Percentiles rank a stretch among this genome's conserved stretches.
Conservation (phyloP, 2,329 filamentous ascomycete species). For the Botrytis deweyae region DNA sequence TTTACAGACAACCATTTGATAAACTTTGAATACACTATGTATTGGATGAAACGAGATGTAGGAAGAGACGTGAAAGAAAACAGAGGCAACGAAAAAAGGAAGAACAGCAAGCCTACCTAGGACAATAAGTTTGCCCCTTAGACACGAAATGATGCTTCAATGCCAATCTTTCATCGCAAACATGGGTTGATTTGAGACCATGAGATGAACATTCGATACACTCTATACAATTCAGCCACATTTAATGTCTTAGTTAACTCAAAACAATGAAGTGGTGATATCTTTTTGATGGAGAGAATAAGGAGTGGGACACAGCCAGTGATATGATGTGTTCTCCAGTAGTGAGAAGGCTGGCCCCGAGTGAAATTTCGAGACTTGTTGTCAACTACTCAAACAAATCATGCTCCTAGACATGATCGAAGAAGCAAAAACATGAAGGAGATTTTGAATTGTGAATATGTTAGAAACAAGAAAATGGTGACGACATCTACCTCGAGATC, state of each 20-base stretch:
- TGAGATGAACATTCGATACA: neutral
- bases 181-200: neutral
- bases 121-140: neutral
- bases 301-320: neutral
- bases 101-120: neutral
- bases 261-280: neutral
- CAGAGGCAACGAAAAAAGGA: neutral
- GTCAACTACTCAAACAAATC: neutral
- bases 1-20: neutral
- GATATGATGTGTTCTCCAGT: neutral
- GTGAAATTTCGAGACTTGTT: neutral
- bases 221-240: neutral
- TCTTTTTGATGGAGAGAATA: neutral
- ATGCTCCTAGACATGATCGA: no score
- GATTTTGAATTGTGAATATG: neutral
- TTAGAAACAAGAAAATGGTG: neutral
- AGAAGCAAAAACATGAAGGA: neutral
- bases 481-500: neutral
- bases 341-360: neutral
- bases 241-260: neutral
- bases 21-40: neutral
- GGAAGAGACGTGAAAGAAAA: neutral
- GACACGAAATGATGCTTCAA: neutral
- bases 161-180: neutral
- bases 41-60: neutral